These are phyloP conservation scores for Xylaria sp. DNA, from an alignment of 2,329 filamentous ascomycete species.

Conservation along the genomic window DNA sequence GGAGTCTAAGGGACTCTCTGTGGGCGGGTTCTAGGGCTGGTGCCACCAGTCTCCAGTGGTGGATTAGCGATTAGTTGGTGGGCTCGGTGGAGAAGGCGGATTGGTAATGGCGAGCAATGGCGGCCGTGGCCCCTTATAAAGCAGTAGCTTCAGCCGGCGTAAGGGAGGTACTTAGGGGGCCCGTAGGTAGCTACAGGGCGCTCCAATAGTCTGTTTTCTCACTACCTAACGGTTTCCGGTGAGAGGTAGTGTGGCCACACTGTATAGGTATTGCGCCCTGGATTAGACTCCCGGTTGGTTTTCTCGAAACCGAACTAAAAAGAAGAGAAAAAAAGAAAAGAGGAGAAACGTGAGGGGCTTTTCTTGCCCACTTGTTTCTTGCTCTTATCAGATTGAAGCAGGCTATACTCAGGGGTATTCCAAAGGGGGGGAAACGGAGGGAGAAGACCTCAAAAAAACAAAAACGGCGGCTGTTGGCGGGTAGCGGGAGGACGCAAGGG, in stretches of 20 bases:
- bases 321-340: conserved; percentile 1
- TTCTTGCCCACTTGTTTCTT: conserved; percentile 18
- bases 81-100: conserved; percentile 33
- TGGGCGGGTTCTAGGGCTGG: neutral
- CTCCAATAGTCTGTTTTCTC: conserved; percentile 24
- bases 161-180: neutral
- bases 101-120: conserved; percentile 23
- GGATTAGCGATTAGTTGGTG: conserved; percentile 19
- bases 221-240: conserved; percentile 9
- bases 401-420: neutral
- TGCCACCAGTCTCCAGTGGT: conserved; percentile 20
- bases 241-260: conserved; percentile 8
- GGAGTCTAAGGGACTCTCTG: neutral
- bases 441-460: conserved; percentile 1
- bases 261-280: conserved; percentile 13
- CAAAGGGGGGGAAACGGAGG: conserved; percentile 7
- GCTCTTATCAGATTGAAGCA: conserved; percentile 2
- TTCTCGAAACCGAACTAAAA: conserved; percentile 7
- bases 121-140: conserved; percentile 12
- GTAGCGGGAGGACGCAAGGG: neutral
- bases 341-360: conserved; percentile 22
- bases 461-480: neutral
- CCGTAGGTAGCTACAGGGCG: conserved; percentile 13
- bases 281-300: conserved; percentile 18
- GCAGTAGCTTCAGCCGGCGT: conserved; percentile 16